Evolutionary conservation across 2,329 filamentous ascomycete genomes (phyloP), one percentile per base, ranked within the genome.

Genomic region (Ascochyta clinopodiicola): DNA sequence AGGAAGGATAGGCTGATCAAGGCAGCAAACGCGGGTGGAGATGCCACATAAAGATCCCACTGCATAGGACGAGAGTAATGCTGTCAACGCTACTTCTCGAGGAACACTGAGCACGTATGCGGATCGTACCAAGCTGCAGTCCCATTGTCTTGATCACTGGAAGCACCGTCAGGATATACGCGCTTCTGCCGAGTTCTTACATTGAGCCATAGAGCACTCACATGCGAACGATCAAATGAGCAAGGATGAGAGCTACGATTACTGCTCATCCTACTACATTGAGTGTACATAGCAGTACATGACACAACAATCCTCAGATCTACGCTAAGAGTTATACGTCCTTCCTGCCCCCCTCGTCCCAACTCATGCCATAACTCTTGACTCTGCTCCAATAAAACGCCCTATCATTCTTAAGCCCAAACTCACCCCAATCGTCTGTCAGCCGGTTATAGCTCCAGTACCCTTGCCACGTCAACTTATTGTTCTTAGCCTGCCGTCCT

Each of bases 391-490:
- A 88, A 57, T 85, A 85, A 68, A 83, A 88, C 1, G 84, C 76
- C 57, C 81, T 77, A 72, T 88, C 84, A 66, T 88, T 86, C 69
- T 82, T 84, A 64, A 88, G 67, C 2, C 79, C 80, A 75, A 98
- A 98, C 77, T 91, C 89, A 4, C 83, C 91, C 90, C 91, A 95
- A 75, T 97, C 93, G 72, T 96, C 92, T 7, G 92, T 96, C 68
- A 96, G 75, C 64, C 85, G 84, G 72, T 98, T 96, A 72, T 96
- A 94, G 78, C 88, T 94, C 86, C 91, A 96, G 72, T 93, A 97
- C 0, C 90, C 89, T 67, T 89, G 89, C 94, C 95, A 99, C 0
- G 81, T 79, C 45, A 99, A 77, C 77, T 96, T 96, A 59, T 94
- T 97, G 69, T 96, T 96, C 71, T 87, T 86, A 0, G 87, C 80